Evolutionary conservation across 306 rosid genomes (phyloP).

Genomic region (Sicyos edulis): DNA sequence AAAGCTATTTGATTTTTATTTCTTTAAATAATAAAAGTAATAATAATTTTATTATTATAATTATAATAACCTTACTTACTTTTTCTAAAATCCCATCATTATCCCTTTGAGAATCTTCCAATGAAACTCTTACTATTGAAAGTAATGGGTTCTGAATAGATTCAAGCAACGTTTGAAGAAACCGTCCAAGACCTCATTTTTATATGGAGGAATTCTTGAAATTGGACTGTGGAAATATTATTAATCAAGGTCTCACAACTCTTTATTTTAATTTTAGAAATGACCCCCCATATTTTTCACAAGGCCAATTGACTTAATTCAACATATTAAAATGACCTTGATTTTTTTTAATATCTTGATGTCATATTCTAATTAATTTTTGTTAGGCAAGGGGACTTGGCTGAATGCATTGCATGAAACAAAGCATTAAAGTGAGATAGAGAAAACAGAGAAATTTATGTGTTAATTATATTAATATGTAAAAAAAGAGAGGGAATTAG

Average conservation of each 20-base stretch:
- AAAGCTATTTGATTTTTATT: too few relatives aligned
- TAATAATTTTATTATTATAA: too few relatives aligned
- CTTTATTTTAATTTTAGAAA: too few relatives aligned
- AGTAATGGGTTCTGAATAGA: constrained; percentile 9
- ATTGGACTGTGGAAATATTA: background rate
- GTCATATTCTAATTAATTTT: background rate
- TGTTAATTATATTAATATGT: too few relatives aligned
- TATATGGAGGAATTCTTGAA: too few relatives aligned
- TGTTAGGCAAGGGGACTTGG: constrained; percentile 16
- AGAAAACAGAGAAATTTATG: background rate
- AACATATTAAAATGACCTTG: background rate
- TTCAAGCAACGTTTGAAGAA: constrained; percentile 16
- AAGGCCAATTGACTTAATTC: background rate
- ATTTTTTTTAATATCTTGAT: too few relatives aligned
- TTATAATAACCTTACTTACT: too few relatives aligned
- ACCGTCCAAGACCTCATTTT: background rate
- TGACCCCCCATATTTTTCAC: constrained; percentile 10
- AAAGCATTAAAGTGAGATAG: too few relatives aligned
- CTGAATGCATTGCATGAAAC: constrained; percentile 1
- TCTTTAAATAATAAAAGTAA: too few relatives aligned
- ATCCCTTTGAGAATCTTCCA: constrained; percentile 15
- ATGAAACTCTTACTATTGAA: background rate
- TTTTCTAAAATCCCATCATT: too few relatives aligned
- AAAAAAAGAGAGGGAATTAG: background rate
- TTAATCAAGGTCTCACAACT: background rate